phyloP scores from a whole-genome alignment of 2,329 filamentous ascomycete species.

The Pyricularia sp. region DNA sequence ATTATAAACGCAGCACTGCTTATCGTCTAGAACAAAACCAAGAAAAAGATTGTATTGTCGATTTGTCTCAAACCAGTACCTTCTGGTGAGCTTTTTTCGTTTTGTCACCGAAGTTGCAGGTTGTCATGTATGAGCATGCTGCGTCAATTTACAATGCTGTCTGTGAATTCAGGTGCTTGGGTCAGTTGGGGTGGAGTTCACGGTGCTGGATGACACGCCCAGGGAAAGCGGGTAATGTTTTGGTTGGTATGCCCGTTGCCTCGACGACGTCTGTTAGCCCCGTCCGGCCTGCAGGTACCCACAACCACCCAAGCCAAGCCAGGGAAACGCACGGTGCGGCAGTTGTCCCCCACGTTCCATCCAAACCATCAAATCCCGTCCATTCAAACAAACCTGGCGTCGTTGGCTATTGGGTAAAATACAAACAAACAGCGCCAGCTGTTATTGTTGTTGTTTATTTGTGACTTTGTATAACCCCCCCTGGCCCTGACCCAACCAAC shows the following conservation, averaged over 20 bases:
- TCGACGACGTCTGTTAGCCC: not conserved
- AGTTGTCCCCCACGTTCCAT: not conserved
- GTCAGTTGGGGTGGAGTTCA: not conserved
- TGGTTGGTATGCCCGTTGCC: not conserved
- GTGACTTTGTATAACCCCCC: not conserved
- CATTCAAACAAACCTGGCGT: not conserved
- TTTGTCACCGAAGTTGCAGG: not conserved
- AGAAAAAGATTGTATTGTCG: not conserved
- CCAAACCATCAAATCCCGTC: not conserved
- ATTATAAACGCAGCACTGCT: constrained; percentile 5
- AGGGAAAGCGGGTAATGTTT: not conserved
- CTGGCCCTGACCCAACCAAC: not conserved
- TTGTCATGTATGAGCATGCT: not conserved
- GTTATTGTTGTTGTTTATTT: not conserved
- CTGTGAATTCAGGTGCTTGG: not conserved
- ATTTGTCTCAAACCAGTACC: not conserved
- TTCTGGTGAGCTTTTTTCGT: not conserved
- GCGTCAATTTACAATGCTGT: not conserved
- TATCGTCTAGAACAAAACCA: not conserved
- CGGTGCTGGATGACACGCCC: not conserved
- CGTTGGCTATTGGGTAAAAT: not conserved
- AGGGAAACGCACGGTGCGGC: not conserved
- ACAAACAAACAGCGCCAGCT: not conserved
- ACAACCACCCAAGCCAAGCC: not conserved
- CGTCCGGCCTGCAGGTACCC: not conserved